Evolutionary conservation across 2,329 filamentous ascomycete genomes (phyloP), one percentile per base, ranked within the genome.

Genomic region (Erysiphe pulchra): DNA sequence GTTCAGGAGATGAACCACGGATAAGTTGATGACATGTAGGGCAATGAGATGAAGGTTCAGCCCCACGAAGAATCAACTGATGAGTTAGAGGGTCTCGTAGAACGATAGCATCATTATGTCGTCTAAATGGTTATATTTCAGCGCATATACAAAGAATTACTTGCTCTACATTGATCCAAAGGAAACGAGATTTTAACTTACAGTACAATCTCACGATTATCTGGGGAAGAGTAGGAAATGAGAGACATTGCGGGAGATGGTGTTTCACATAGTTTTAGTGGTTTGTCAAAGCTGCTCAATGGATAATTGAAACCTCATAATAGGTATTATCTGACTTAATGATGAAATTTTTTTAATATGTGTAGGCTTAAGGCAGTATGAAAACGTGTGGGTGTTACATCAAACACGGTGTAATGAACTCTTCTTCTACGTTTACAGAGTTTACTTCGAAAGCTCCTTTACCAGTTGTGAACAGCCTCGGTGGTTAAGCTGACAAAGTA

Each of bases 91-190:
- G 80, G 62, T 98, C 87, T 57, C 82, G 86, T 34, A 95, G 77
- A 40, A 98, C 90, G 47, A 98, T 77, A 18, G 86, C 80, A 63
- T 93, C 84, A 57, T 83, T 80, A 60, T 94, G 85, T 50, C 87
- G 90, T 45, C 90, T 95, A 55, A 16, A 28, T 33, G 28, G 33
- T 28, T 28, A 28, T 24, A 28, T 28, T 9, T 28, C 8, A 28
- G 24, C 14, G 18, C 10, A 32, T 30, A 28, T 17, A 55, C 38
- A 58, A 51, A 44, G 48, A 37, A 17, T 37, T n/a, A 45, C 32
- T n/a, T 36, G 14, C 20, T 33, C 24, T n/a, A 36, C n/a, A 43
- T 24, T 8, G 24, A 28, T 3, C 24, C 8, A 6, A 24, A 8
- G 24, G 4, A 11, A 33, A 34, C 13, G 8, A 20, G 32, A 55